Conservation (phyloP, 345 rosid species). For the Carallia brachiata region DNA sequence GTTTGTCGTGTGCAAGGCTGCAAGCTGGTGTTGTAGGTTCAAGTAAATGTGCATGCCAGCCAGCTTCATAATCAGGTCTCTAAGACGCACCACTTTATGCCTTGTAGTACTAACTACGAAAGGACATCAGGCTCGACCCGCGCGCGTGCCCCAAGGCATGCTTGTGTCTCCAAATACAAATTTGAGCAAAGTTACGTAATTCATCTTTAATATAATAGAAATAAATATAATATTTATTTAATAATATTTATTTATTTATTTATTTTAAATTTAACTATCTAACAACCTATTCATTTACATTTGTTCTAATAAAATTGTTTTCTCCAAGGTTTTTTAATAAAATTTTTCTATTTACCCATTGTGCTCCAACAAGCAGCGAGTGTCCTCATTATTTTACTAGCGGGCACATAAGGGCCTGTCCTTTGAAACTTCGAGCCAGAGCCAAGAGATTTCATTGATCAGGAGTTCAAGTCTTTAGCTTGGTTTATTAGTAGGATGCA, state of each 20-base stretch:
- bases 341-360: not conserved
- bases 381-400: slow-evolving; percentile 4
- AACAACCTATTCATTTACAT: no score
- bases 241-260: no score
- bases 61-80: not conserved
- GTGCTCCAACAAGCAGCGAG: not conserved
- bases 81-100: slow-evolving; percentile 8
- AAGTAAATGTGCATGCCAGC: slow-evolving; percentile 23
- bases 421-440: slow-evolving; percentile 6
- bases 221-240: no score
- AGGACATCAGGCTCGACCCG: not conserved
- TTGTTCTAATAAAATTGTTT: no score
- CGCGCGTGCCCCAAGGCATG: no score
- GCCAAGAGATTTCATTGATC: not conserved
- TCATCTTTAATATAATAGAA: no score
- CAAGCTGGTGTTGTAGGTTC: not conserved
- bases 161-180: no score
- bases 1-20: not conserved
- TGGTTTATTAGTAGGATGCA: no score
- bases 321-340: no score
- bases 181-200: no score
- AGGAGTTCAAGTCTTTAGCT: no score
- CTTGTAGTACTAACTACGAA: slow-evolving; percentile 1
- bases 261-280: no score
- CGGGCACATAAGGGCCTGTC: slow-evolving; percentile 19